phyloP scores from a whole-genome alignment of 1,284 basidiomycete species.

The Marasmius sp. region DNA sequence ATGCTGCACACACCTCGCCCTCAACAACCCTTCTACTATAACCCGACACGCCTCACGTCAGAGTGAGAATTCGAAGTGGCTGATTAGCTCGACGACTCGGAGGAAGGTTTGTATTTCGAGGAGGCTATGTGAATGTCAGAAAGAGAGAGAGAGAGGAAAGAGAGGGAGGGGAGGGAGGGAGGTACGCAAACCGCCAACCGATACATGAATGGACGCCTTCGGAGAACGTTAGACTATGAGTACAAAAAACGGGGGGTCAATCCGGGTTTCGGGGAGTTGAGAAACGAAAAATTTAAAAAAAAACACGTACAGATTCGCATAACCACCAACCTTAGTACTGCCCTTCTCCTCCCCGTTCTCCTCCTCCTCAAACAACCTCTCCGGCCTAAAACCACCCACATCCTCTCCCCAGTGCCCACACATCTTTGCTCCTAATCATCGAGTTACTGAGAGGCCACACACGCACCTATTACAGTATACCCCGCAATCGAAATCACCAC shows the following conservation, averaged over 20 bases:
- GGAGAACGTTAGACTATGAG: constrained; percentile 22
- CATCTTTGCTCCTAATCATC: constrained; percentile 20
- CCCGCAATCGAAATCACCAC: constrained; percentile 27
- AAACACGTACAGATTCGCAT: constrained; percentile 30
- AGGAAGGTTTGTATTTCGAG: constrained; percentile 14
- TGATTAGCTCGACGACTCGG: constrained; percentile 11
- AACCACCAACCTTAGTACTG: constrained; percentile 25
- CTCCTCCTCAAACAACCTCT: constrained; percentile 23
- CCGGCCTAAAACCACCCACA: constrained; percentile 29
- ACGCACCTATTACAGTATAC: constrained; percentile 19
- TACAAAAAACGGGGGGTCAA: not conserved
- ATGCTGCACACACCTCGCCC: too few relatives aligned
- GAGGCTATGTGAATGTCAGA: not conserved
- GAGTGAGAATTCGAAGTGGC: constrained; percentile 37
- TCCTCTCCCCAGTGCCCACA: constrained; percentile 36
- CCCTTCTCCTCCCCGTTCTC: constrained; percentile 19
- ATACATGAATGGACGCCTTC: constrained; percentile 30
- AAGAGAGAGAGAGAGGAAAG: too few relatives aligned
- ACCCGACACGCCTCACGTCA: constrained; percentile 40
- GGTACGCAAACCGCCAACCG: constrained; percentile 24
- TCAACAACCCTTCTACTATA: constrained; percentile 31
- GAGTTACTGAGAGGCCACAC: not conserved
- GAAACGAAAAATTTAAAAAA: too few relatives aligned
- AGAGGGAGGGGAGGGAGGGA: not conserved
- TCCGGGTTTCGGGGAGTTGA: not conserved